These are phyloP conservation scores for Calcarisporium arbuscula DNA, from an alignment of 2,329 filamentous ascomycete genomes.

Conservation along the genomic window DNA sequence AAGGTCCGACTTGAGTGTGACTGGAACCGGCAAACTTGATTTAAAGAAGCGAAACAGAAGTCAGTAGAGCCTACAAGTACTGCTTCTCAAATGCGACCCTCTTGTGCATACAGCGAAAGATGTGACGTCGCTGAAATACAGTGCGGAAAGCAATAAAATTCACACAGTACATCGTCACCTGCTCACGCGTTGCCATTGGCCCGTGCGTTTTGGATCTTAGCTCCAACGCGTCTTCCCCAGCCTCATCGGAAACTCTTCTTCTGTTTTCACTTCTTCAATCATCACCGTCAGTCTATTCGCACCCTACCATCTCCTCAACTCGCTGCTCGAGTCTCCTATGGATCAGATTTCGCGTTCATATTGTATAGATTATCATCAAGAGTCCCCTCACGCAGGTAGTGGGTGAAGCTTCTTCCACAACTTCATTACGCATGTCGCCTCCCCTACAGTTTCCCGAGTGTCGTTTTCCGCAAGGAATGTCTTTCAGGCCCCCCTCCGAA, in stretches of 20 bases:
- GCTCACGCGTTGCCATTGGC: constrained; percentile 6
- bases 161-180: constrained; percentile 6
- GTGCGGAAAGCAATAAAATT: constrained; percentile 2
- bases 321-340: constrained; percentile 5
- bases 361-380: background rate
- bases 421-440: constrained; percentile 58
- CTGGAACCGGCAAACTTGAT: no score
- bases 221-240: constrained; percentile 5
- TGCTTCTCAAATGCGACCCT: no score
- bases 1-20: no score
- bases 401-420: constrained; percentile 39
- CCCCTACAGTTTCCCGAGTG: constrained; percentile 73
- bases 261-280: constrained; percentile 3
- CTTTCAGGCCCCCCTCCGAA: constrained; percentile 37
- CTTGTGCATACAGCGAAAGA: no score
- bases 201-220: constrained; percentile 4
- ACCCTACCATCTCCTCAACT: constrained; percentile 6
- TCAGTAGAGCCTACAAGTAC: no score
- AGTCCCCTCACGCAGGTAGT: constrained; percentile 14
- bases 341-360: background rate
- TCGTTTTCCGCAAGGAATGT: constrained; percentile 65
- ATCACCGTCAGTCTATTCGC: background rate
- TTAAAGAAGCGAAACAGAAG: no score
- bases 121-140: constrained; percentile 4
- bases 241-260: constrained; percentile 3